phyloP scores from a whole-genome alignment of 139 green algal species.

The Protoeuglena noctilucae region DNA sequence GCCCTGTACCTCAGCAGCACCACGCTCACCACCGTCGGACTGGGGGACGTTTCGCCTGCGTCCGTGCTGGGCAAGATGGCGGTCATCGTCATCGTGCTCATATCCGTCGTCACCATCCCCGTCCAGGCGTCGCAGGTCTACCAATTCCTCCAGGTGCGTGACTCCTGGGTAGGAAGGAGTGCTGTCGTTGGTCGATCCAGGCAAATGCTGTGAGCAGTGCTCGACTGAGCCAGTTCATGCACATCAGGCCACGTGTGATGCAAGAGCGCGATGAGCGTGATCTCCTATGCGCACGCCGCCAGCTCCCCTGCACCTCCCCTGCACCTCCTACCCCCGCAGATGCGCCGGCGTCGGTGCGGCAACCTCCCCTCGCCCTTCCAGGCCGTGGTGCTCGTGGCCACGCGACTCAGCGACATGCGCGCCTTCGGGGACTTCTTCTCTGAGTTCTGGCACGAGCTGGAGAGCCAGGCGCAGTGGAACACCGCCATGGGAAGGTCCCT shows the following conservation, averaged over 20 bases:
- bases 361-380: not conserved
- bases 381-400: slow-evolving; percentile 43
- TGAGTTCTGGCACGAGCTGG: slow-evolving; percentile 36
- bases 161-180: no score
- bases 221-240: no score
- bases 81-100: slow-evolving; percentile 50
- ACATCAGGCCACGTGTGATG: no score
- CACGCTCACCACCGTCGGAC: slow-evolving; percentile 45
- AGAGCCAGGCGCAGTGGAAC: slow-evolving; percentile 16
- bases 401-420: slow-evolving; percentile 41
- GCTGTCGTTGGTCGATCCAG: no score
- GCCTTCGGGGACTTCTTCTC: slow-evolving; percentile 56
- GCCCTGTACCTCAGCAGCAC: slow-evolving; percentile 62
- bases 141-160: no score
- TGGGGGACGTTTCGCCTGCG: slow-evolving; percentile 43
- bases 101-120: slow-evolving; percentile 64
- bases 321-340: no score
- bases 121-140: slow-evolving; percentile 48
- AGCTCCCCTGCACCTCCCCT: no score
- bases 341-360: not conserved
- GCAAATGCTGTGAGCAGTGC: no score
- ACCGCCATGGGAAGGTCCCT: no score
- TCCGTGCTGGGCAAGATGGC: slow-evolving; percentile 27
- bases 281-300: no score
- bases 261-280: no score